phyloP scores from a whole-genome alignment of 1,284 basidiomycete genomes.

The Stygiomarasmius scandens region DNA sequence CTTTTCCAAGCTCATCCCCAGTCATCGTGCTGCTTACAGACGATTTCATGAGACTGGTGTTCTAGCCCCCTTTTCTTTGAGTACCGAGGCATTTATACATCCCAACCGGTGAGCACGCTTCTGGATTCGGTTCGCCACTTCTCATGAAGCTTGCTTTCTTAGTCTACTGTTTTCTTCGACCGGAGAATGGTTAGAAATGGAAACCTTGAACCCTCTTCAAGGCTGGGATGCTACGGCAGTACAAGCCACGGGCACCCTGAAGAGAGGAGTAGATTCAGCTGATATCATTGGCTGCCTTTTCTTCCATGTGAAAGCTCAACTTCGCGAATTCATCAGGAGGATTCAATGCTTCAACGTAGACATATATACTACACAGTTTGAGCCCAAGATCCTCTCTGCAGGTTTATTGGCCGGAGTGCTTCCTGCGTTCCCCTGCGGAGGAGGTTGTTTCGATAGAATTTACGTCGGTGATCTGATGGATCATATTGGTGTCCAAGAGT shows the following conservation, averaged over 20 bases:
- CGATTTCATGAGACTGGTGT: slow-evolving; percentile 42
- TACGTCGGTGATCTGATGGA: slow-evolving; percentile 40
- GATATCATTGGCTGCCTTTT: slow-evolving; percentile 48
- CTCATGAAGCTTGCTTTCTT: not conserved
- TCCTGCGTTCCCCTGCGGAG: slow-evolving; percentile 35
- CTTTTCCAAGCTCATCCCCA: slow-evolving; percentile 34
- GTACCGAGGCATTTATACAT: slow-evolving; percentile 35
- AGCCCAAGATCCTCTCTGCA: slow-evolving; percentile 39
- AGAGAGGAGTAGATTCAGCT: slow-evolving; percentile 31
- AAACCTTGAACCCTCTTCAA: slow-evolving; percentile 36
- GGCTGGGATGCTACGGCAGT: slow-evolving; percentile 41
- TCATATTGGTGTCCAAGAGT: slow-evolving; percentile 32
- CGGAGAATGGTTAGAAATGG: slow-evolving; percentile 40
- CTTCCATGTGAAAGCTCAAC: slow-evolving; percentile 45
- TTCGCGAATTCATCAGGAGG: slow-evolving; percentile 27
- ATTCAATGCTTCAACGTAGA: slow-evolving; percentile 1
- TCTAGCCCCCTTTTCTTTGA: slow-evolving; percentile 39
- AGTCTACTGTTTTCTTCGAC: slow-evolving; percentile 41
- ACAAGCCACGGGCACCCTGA: slow-evolving; percentile 30
- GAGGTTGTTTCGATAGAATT: slow-evolving; percentile 39
- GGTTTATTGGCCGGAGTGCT: slow-evolving; percentile 38
- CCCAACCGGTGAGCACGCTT: slow-evolving; percentile 39
- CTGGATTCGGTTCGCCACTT: not conserved
- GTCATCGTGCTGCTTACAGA: slow-evolving; percentile 38
- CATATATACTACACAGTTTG: slow-evolving; percentile 27